phyloP scores from a whole-genome alignment of 1,284 basidiomycete species.

The Fistulinella cinereoalba region DNA sequence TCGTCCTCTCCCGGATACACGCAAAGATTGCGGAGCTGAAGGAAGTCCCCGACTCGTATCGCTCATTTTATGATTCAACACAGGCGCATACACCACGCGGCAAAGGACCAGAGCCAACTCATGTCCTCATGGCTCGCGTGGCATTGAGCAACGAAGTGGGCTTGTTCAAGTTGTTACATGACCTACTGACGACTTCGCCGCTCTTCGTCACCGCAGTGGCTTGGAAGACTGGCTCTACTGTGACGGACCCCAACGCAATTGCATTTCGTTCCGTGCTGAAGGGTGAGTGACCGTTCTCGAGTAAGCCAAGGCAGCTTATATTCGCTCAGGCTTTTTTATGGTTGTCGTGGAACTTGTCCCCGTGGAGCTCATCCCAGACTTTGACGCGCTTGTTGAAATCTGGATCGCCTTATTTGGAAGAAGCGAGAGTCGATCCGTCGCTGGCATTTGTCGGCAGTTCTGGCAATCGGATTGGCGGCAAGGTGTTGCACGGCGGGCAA shows the following conservation, averaged over 20 bases:
- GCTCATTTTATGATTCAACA: conserved; percentile 55
- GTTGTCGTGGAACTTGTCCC: conserved; percentile 70
- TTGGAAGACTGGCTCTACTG: conserved; percentile 61
- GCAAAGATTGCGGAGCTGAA: conserved; percentile 42
- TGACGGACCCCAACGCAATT: conserved; percentile 77
- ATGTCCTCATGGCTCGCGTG: conserved; percentile 52
- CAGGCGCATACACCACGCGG: conserved; percentile 43
- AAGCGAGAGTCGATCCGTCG: conserved; percentile 66
- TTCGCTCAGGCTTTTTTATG: conserved; percentile 58
- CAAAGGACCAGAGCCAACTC: conserved; percentile 53
- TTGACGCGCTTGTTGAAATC: conserved; percentile 68
- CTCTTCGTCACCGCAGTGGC: conserved; percentile 71
- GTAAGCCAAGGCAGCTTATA: conserved; percentile 4
- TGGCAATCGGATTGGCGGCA: conserved; percentile 70
- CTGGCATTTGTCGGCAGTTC: conserved; percentile 72
- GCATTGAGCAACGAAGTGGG: conserved; percentile 55
- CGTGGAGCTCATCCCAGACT: conserved; percentile 70
- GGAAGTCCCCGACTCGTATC: conserved; percentile 53
- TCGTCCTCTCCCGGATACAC: conserved; percentile 64
- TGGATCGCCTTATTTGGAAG: conserved; percentile 82
- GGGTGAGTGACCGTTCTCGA: conserved; percentile 44
- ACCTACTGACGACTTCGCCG: conserved; percentile 63
- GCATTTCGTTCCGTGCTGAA: conserved; percentile 83
- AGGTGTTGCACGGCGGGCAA: conserved; percentile 62
- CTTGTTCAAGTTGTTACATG: conserved; percentile 53